These are phyloP conservation scores for Fragosphaeria purpurea DNA, from an alignment of 2,329 filamentous ascomycete genomes.

Conservation along the genomic window DNA sequence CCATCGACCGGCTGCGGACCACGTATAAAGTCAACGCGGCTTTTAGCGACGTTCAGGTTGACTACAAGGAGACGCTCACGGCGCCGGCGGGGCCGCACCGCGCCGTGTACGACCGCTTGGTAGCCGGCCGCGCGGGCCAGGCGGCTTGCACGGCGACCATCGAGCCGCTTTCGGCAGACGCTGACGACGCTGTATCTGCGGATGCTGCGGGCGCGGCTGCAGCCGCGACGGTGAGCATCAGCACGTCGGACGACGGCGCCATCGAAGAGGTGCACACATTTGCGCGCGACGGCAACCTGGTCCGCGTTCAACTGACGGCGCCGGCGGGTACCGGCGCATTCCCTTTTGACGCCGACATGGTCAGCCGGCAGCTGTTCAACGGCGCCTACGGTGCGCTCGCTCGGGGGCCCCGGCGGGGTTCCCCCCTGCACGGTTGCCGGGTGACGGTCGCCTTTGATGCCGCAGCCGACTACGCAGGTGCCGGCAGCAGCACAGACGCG, in stretches of 20 bases:
- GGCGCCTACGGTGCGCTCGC: conserved; percentile 76
- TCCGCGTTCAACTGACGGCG: conserved; percentile 43
- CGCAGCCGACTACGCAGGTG: conserved; percentile 51
- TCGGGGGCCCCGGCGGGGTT: conserved; percentile 69
- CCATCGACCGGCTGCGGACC: conserved; percentile 74
- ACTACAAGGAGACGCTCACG: conserved; percentile 78
- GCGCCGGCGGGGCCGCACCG: conserved; percentile 45
- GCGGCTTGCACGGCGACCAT: conserved; percentile 64
- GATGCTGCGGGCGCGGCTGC: background rate
- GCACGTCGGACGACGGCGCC: background rate
- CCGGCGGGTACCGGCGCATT: conserved; percentile 27
- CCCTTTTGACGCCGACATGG: conserved; percentile 41
- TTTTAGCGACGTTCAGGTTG: conserved; percentile 89
- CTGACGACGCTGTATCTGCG: background rate
- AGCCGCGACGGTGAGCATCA: background rate
- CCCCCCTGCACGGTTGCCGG: conserved; percentile 67
- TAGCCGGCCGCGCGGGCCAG: conserved; percentile 70
- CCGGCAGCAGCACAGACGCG: conserved; percentile 47
- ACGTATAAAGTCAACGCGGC: conserved; percentile 79
- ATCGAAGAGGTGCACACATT: conserved; percentile 18
- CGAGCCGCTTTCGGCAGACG: conserved; percentile 38
- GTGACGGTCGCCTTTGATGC: conserved; percentile 63
- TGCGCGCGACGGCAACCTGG: conserved; percentile 58
- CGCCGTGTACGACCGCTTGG: conserved; percentile 63
- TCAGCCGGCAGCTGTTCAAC: conserved; percentile 57